Percentiles rank a stretch among this genome's conserved stretches.
phyloP scores from a whole-genome alignment of 345 rosid species.

The Moricandia arvensis region DNA sequence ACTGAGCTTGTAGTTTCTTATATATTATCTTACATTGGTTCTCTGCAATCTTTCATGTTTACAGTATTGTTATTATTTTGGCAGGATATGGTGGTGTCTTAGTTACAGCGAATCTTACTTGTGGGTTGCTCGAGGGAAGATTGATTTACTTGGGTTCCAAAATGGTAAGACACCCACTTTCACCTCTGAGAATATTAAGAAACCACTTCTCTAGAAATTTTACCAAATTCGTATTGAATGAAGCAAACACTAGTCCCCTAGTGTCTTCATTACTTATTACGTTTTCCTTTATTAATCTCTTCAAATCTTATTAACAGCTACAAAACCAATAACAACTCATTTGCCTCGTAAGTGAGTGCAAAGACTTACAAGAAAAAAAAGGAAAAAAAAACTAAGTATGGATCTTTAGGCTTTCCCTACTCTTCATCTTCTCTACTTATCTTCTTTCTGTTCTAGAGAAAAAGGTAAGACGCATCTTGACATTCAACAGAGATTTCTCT shows the following conservation, averaged over 20 bases:
- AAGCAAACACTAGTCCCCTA: slow-evolving; percentile 55
- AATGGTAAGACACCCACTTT: slow-evolving; percentile 58
- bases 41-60: slow-evolving; percentile 1
- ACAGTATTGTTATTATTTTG: neutral
- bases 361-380: neutral
- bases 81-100: slow-evolving; percentile 16
- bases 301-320: slow-evolving; percentile 28
- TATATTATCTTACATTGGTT: neutral
- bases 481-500: no score
- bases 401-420: neutral
- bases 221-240: no score
- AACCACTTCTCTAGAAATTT: slow-evolving; percentile 31
- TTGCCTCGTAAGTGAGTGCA: neutral
- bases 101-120: neutral
- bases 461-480: slow-evolving; percentile 3
- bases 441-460: no score
- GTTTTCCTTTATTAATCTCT: no score
- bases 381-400: no score
- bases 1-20: neutral
- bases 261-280: neutral
- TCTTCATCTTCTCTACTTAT: neutral
- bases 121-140: neutral
- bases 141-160: slow-evolving; percentile 66
- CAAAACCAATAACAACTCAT: neutral
- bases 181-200: slow-evolving; percentile 40